phyloP scores from a whole-genome alignment of 441 rosid species.

The Gossypium gossypioides region DNA sequence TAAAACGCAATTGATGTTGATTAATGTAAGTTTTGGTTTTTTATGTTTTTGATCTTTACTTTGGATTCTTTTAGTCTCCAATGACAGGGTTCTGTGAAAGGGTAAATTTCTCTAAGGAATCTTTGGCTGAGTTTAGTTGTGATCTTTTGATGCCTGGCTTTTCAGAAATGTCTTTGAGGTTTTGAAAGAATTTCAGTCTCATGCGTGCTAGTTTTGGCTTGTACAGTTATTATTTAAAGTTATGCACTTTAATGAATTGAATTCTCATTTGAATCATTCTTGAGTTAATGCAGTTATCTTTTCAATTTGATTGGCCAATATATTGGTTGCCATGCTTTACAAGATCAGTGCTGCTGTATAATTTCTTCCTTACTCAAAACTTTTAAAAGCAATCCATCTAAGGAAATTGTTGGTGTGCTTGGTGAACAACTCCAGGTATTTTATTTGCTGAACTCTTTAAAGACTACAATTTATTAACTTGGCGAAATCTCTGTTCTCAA shows the following conservation, averaged over 20 bases:
- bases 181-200: background rate
- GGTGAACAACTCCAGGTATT: conserved; percentile 95
- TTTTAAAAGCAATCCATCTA: conserved; percentile 50
- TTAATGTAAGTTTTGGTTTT: background rate
- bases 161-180: background rate
- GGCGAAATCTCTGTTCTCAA: conserved; percentile 11
- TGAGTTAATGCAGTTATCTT: conserved; percentile 60
- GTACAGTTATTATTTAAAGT: background rate
- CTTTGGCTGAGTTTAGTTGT: background rate
- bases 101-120: background rate
- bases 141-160: background rate
- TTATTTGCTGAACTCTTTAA: conserved; percentile 11
- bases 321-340: conserved; percentile 53
- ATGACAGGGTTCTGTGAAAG: background rate
- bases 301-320: conserved; percentile 81
- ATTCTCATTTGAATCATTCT: conserved; percentile 12
- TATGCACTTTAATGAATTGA: background rate
- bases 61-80: background rate
- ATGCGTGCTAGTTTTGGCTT: background rate
- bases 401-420: conserved; percentile 55
- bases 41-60: background rate
- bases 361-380: conserved; percentile 55
- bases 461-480: background rate
- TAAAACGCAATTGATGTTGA: background rate
- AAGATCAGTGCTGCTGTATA: conserved; percentile 82